These are phyloP conservation scores for Carex pumila DNA, from an alignment of 176 grass and related monocot species.

Conservation along the genomic window DNA sequence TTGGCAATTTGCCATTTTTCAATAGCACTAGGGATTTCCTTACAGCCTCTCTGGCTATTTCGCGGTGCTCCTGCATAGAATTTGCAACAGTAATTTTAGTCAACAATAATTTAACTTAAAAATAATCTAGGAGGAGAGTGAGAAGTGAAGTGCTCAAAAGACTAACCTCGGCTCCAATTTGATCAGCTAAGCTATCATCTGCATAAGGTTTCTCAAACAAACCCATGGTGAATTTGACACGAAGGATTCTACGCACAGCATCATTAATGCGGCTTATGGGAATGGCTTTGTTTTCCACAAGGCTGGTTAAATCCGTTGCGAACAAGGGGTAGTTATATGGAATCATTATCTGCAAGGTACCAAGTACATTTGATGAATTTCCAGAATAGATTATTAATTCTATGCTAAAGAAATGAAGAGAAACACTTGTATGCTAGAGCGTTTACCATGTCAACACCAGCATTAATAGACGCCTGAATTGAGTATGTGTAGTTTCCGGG, in stretches of 20 bases:
- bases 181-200: slow-evolving; percentile 33
- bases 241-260: slow-evolving; percentile 67
- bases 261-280: slow-evolving; percentile 54
- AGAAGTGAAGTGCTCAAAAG: background rate
- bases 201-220: slow-evolving; percentile 74
- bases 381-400: background rate
- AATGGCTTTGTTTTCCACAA: slow-evolving; percentile 37
- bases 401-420: background rate
- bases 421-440: background rate
- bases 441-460: slow-evolving; percentile 71
- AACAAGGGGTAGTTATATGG: slow-evolving; percentile 64
- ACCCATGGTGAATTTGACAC: slow-evolving; percentile 84
- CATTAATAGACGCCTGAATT: slow-evolving; percentile 50
- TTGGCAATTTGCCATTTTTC: slow-evolving; percentile 55
- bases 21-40: slow-evolving; percentile 77
- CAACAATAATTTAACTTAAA: background rate
- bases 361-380: background rate
- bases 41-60: slow-evolving; percentile 51
- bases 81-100: background rate
- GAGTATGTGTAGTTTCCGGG: slow-evolving; percentile 71
- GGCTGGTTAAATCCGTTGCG: slow-evolving; percentile 29
- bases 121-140: background rate
- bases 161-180: slow-evolving; percentile 43
- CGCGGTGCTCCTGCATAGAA: slow-evolving; percentile 39
- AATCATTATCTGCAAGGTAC: slow-evolving; percentile 46